Evolutionary conservation across 2,329 filamentous ascomycete genomes (phyloP).

Genomic region (Talaromyces sp.): DNA sequence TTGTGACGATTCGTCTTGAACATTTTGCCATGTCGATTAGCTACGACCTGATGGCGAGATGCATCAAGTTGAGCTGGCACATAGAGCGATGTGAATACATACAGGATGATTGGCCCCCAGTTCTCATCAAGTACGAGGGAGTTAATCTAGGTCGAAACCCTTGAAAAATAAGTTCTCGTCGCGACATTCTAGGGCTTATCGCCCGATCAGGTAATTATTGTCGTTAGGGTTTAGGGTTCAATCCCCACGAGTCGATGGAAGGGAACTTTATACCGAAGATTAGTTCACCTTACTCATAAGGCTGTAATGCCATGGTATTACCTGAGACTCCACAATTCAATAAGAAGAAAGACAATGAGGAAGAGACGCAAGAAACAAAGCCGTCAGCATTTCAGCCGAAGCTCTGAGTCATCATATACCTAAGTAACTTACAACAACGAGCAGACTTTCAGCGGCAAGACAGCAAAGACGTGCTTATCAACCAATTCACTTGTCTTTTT

Average conservation of each 20-base stretch:
- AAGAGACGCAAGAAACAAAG: neutral
- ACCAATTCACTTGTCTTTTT: neutral
- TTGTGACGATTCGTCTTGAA: neutral
- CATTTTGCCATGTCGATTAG: neutral
- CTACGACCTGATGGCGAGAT: neutral
- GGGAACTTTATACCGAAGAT: neutral
- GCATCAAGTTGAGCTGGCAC: neutral
- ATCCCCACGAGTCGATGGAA: neutral
- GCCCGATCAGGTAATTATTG: neutral
- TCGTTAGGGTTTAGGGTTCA: neutral
- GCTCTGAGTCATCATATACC: neutral
- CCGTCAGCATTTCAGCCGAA: neutral
- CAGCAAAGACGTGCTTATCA: neutral
- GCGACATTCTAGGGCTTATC: neutral
- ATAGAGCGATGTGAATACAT: neutral
- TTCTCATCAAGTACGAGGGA: neutral
- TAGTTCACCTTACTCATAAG: neutral
- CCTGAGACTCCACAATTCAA: neutral
- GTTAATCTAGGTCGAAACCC: neutral
- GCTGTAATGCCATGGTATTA: neutral
- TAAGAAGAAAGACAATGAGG: neutral
- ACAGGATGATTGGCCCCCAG: no score
- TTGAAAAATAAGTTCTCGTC: neutral
- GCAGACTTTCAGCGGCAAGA: neutral
- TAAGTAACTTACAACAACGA: neutral